These are phyloP conservation scores for Russula sp. DNA, from an alignment of 768 basidiomycete species.

Conservation along the genomic window DNA sequence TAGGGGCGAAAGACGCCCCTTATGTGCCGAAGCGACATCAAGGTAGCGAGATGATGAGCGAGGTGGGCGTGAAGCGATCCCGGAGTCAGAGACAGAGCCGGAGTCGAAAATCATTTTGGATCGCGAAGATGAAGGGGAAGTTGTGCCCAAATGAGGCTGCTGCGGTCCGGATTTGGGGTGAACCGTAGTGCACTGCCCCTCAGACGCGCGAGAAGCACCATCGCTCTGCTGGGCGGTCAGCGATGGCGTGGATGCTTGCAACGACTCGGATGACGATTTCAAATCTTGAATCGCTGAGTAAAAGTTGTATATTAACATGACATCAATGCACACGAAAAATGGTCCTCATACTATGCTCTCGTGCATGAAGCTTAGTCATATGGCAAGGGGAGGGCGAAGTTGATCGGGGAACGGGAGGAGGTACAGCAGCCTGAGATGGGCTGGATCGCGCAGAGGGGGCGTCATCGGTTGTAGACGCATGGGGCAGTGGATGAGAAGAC, in stretches of 20 bases:
- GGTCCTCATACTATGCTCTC: slow-evolving; percentile 1
- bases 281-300: slow-evolving; percentile 1
- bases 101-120: slow-evolving; percentile 1
- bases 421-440: background rate
- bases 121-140: background rate
- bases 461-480: background rate
- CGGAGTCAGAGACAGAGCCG: slow-evolving; percentile 18
- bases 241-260: background rate
- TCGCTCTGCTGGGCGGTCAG: background rate
- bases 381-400: background rate
- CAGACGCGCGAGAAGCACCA: background rate
- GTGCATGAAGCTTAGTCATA: background rate
- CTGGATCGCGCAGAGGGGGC: background rate
- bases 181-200: background rate
- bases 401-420: background rate
- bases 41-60: background rate
- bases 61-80: background rate
- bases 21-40: background rate
- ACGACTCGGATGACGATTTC: background rate
- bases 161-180: background rate
- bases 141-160: background rate
- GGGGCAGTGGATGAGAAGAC: background rate
- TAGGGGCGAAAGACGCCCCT: background rate
- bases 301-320: background rate
- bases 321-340: background rate